Base-by-base conservation (phyloP, 2,329 filamentous ascomycete genomes). In the Coniochaeta ligniaria region DNA sequence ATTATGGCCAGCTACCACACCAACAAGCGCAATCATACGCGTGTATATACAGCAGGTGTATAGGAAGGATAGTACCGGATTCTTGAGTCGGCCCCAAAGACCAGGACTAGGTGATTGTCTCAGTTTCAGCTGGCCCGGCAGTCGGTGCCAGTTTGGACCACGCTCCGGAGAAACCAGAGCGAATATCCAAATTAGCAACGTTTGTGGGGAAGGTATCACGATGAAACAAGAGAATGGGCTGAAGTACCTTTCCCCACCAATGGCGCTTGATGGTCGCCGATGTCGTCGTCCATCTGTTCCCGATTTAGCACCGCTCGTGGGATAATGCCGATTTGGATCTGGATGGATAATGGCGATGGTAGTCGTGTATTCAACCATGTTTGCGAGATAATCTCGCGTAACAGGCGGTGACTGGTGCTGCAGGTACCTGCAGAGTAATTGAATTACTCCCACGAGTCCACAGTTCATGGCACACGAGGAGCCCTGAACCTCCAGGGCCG, bases 201-300 rank as follows among this genome's bases (percentile, higher is more conserved):
- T 14, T 17, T 52, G 47, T 52, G 47, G 47, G 31, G 47, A 31
- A 52, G 22, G 26, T n/a, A 31, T n/a, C 47, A 17, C 31, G 35
- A 35, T 38, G 54, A 57, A 57, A 57, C 54, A 57, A 31, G 28
- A 35, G 54, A 35, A 38, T 22, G 54, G 54, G 54, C 54, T 57
- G 35, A 22, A 57, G 24, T 35, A 57, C 20, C 22, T 41, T n/a
- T 14, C 8, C n/a, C 31, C 33, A 16, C 52, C 33, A 57, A 38
- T 57, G 11, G 14, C 54, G 17, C 28, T 57, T 31, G 43, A 26
- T 31, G 47, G 47, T 12, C 11, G 4, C 2, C 26, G 47, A 28
- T 26, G 47, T 5, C 41, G 41, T n/a, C n/a, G n/a, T 47, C 43
- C 47, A 28, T 28, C 47, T 52, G 47, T n/a, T 52, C 47, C 47